A percentile compares a stretch with the other conserved stretches of the same genome.
Evolutionary conservation across 257 asterid species (phyloP).

Genomic region (Solanum okadae): DNA sequence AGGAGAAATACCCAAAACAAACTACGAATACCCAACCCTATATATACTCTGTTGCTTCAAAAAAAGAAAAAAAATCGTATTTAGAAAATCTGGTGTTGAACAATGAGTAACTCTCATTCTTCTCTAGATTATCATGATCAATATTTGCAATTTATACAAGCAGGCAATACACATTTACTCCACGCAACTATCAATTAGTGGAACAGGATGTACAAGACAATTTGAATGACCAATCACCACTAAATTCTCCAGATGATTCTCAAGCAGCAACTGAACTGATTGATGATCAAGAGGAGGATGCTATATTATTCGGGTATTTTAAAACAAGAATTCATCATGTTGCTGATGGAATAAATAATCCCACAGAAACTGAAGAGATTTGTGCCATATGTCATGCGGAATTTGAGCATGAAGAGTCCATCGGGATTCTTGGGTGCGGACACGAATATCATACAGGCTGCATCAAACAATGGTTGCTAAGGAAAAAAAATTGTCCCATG

Average conservation of each 20-base stretch:
- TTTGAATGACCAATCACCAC: background rate
- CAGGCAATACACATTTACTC: background rate
- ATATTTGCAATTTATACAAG: too few relatives aligned
- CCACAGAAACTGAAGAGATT: background rate
- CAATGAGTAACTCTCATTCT: background rate
- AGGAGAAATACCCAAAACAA: background rate
- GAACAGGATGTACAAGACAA: background rate
- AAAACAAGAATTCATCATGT: background rate
- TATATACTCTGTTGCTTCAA: too few relatives aligned
- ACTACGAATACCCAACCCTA: too few relatives aligned
- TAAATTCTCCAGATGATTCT: background rate
- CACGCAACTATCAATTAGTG: background rate
- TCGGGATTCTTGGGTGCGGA: background rate
- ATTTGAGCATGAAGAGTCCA: background rate
- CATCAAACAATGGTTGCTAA: background rate
- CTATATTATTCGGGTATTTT: background rate
- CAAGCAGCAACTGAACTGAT: background rate
- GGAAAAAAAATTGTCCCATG: background rate
- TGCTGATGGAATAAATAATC: background rate
- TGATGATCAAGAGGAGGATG: background rate
- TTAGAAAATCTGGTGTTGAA: background rate
- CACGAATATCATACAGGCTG: background rate
- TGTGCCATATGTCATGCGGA: background rate
- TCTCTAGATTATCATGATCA: background rate
- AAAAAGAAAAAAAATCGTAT: too few relatives aligned